These are phyloP conservation scores for Mycogone perniciosa DNA, from an alignment of 2,329 filamentous ascomycete genomes.

Conservation along the genomic window DNA sequence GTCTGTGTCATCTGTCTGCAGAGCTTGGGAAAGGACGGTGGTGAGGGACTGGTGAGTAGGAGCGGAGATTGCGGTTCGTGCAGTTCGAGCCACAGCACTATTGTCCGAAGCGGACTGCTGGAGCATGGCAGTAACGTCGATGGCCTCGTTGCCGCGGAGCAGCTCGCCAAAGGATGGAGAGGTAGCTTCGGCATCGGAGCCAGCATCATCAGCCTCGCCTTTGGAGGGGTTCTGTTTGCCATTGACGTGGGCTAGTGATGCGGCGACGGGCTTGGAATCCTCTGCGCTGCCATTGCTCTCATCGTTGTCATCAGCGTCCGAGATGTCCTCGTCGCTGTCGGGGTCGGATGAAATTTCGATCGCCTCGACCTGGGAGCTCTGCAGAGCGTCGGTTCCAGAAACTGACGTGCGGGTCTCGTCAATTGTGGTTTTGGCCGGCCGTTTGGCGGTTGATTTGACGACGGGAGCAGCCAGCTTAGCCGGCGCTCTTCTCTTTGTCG, in stretches of 20 bases:
- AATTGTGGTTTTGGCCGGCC: conserved; percentile 42
- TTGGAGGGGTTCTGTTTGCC: conserved; percentile 17
- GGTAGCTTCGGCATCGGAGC: conserved; percentile 42
- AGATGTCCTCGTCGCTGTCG: conserved; percentile 41
- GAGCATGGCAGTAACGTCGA: conserved; percentile 66
- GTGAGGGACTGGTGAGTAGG: conserved; percentile 75
- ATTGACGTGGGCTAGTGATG: conserved; percentile 18
- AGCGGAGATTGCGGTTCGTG: conserved; percentile 46
- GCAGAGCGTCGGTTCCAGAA: conserved; percentile 35
- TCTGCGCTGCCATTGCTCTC: conserved; percentile 14
- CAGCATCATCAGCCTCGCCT: conserved; percentile 25
- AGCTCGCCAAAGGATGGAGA: conserved; percentile 82
- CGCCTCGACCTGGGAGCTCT: conserved; percentile 34
- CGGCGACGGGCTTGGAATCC: conserved; percentile 10
- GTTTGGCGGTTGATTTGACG: conserved; percentile 47
- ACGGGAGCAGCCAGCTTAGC: conserved; percentile 51
- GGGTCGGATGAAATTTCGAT: conserved; percentile 55
- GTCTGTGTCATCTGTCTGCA: conserved; percentile 83
- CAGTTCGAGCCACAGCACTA: conserved; percentile 32
- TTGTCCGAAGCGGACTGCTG: conserved; percentile 30
- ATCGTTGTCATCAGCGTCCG: conserved; percentile 38
- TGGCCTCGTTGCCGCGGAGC: conserved; percentile 63
- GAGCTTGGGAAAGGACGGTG: conserved; percentile 87
- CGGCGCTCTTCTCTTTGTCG: conserved; percentile 55
- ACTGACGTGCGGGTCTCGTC: conserved; percentile 55